phyloP scores from a whole-genome alignment of 2,329 filamentous ascomycete species.

The Pseudocercospora musae region DNA sequence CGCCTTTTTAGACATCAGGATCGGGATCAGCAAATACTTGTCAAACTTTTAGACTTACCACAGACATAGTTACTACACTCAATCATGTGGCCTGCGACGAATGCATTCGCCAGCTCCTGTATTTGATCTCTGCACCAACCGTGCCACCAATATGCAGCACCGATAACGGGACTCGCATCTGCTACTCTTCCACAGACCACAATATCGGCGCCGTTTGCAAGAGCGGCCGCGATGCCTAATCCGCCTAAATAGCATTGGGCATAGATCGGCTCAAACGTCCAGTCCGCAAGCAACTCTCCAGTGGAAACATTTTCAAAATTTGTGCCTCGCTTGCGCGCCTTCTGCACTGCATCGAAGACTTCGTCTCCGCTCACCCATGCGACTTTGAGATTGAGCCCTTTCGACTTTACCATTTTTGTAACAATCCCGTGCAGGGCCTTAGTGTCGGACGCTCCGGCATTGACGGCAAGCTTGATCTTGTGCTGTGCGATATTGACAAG shows the following conservation, averaged over 20 bases:
- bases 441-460: slow-evolving; percentile 57
- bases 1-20: slow-evolving; percentile 22
- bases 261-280: slow-evolving; percentile 32
- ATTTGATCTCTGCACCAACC: slow-evolving; percentile 40
- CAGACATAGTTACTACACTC: slow-evolving; percentile 44
- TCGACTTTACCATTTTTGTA: slow-evolving; percentile 34
- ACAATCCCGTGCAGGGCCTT: slow-evolving; percentile 49
- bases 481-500: slow-evolving; percentile 47
- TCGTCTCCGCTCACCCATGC: slow-evolving; percentile 50
- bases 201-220: slow-evolving; percentile 43
- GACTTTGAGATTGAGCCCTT: slow-evolving; percentile 44
- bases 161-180: slow-evolving; percentile 45
- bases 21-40: not conserved
- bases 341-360: slow-evolving; percentile 35
- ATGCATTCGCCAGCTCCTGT: slow-evolving; percentile 41
- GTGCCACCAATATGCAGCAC: slow-evolving; percentile 47
- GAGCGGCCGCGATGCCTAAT: slow-evolving; percentile 42
- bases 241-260: slow-evolving; percentile 45
- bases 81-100: slow-evolving; percentile 45
- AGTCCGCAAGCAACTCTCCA: slow-evolving; percentile 37
- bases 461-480: slow-evolving; percentile 54
- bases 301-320: slow-evolving; percentile 39
- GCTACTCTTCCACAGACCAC: slow-evolving; percentile 45
- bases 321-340: slow-evolving; percentile 36
- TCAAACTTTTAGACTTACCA: slow-evolving; percentile 12